These are phyloP conservation scores for Lipomyces yamanashiensis DNA, from an alignment of 805 yeast genomes.

Conservation along the genomic window DNA sequence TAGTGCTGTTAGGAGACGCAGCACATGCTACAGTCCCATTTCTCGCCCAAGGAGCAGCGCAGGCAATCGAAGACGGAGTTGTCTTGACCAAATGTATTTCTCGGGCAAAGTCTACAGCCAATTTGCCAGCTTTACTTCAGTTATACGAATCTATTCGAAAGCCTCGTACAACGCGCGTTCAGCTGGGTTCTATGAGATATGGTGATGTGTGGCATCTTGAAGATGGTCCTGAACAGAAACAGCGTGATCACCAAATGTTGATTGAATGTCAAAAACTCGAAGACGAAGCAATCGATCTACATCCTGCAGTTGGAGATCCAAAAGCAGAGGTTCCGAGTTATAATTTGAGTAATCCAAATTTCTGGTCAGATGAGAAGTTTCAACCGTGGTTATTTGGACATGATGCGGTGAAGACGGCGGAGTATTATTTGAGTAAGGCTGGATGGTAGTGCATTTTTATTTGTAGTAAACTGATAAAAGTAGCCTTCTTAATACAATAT, in stretches of 20 bases:
- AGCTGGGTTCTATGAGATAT: slow-evolving; percentile 1
- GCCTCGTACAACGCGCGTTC: slow-evolving; percentile 10
- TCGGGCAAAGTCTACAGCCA: neutral
- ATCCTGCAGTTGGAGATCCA: neutral
- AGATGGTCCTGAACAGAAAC: slow-evolving; percentile 9
- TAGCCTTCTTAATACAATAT: neutral
- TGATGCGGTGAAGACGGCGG: slow-evolving; percentile 6
- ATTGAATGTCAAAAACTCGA: neutral
- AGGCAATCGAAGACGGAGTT: slow-evolving; percentile 44
- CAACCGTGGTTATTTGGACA: slow-evolving; percentile 17
- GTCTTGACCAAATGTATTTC: neutral
- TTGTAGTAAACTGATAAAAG: too few species aligned
- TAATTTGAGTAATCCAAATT: slow-evolving; percentile 3
- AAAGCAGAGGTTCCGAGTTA: neutral
- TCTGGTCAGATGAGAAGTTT: slow-evolving; percentile 8
- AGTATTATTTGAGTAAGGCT: neutral
- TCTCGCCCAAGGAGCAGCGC: slow-evolving; percentile 45
- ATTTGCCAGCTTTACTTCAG: neutral
- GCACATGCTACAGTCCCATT: slow-evolving; percentile 47
- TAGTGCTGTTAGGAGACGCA: slow-evolving; percentile 47
- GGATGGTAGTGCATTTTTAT: neutral
- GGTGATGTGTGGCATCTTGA: slow-evolving; percentile 14
- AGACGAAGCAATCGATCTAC: neutral
- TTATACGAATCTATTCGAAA: slow-evolving; percentile 13
- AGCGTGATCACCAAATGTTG: slow-evolving; percentile 2